Evolutionary conservation across 495 filamentous ascomycete species (phyloP), one percentile per base, ranked within the genome.

Genomic region (Terfezia boudieri): DNA sequence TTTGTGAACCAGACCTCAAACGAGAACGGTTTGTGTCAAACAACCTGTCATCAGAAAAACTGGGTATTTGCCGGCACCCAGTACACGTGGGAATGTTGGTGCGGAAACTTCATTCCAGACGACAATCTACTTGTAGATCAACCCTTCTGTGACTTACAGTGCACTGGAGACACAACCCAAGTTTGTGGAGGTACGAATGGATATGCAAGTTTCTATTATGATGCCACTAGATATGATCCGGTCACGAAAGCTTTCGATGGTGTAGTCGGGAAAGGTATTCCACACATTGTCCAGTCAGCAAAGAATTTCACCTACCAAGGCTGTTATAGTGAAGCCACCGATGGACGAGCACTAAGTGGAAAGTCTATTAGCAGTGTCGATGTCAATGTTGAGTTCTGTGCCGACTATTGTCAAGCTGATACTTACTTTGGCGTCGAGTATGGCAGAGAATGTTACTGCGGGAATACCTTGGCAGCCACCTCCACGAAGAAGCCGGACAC

Each of bases 401-500:
- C 62, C 9, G 55, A 55, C 0, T 52, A 57, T 37, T 71, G 70
- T 43, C 52, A 53, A 26, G 57, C 62, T 9, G 67, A 61, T 36
- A 56, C 48, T 8, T 71, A 68, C 37, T 65, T 68, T 53, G 67
- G 67, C 8, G 54, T 67, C 10, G 69, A 71, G 52, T 60, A 60
- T 17, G 59, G 53, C 26, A 53, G 57, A 17, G 61, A 59, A 37
- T 64, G 58, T 26, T 62, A 56, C 59, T 62, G 60, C 22, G 59
- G 60, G 14, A 51, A 61, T 51, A 53, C 53, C 3, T 56, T 62
- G 26, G 26, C 26, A 4, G 26, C 26, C 26, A 32, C 26, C 26
- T 32, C 26, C 1, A 32, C 26, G 26, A 32, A 32, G 26, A 32
- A 32, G 7, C 26, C 26, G 7, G 26, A 32, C 26, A 32, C 26